Base-by-base conservation (phyloP, 2,329 filamentous ascomycete species). In the Helotiales sp. region DNA sequence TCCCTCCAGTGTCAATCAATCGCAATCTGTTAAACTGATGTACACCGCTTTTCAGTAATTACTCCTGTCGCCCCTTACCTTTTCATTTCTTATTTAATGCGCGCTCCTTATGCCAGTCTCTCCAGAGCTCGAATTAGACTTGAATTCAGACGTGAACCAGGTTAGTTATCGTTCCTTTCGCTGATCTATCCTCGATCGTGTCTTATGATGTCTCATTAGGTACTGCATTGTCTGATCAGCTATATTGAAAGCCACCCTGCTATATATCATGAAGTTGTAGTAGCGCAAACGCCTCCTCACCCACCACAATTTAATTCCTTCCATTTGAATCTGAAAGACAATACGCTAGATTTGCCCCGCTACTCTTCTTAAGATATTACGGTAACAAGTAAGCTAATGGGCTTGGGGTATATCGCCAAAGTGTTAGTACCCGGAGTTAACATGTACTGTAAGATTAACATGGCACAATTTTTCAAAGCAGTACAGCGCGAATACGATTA, bases 401-500 rank as follows among this genome's bases (percentile, higher is more conserved):
- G 67, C 3, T 65, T 28, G 55, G 69, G 66, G 15, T 58, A 65
- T 50, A 69, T 70, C 43, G 61, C 65, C 5, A 63, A 59, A 66
- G 70, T 71, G 3, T 58, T 57, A 37, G 59, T 68, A 37, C 30
- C 63, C 8, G 67, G 60, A 45, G 32, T 57, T 32, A 65, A 68
- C 22, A 68, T 59, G 60, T 71, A 63, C 58, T 72, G 63, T 61
- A 72, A 70, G 64, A 67, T 69, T 49, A 45, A 60, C 22, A 64
- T 50, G 50, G n/a, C 49, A 47, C 43, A 58, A 49, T 43, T 40
- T 22, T 55, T 24, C 11, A 45, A 62, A 52, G 69, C 65, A 26
- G 63, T 72, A 28, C 67, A 71, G 64, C 63, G 67, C 10, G 71
- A 72, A 65, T 69, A 67, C 37, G 55, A 71, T 11, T 67, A 64